Evolutionary conservation across 1,284 basidiomycete genomes (phyloP).

Genomic region (Mycosarcoma mackinlayi): DNA sequence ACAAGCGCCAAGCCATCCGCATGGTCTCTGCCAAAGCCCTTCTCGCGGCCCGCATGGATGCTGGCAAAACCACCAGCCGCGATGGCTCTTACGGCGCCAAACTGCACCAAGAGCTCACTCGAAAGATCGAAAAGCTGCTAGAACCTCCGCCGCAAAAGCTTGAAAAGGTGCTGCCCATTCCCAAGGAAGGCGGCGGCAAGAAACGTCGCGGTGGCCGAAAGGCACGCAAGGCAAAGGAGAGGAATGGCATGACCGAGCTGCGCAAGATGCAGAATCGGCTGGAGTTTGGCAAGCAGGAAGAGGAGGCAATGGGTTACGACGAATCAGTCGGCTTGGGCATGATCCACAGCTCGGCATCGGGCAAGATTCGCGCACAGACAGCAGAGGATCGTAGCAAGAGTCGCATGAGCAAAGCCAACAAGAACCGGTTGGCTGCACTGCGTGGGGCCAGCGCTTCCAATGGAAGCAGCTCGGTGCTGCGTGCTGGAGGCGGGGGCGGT

Average conservation of each 20-base stretch:
- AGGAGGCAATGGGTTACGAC: conserved; percentile 95
- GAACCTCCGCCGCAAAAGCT: conserved; percentile 95
- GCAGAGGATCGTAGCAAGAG: conserved; percentile 90
- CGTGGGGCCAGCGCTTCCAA: conserved; percentile 22
- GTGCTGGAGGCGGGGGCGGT: neutral
- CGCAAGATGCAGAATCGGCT: conserved; percentile 96
- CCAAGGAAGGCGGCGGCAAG: conserved; percentile 90
- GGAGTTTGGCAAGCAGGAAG: conserved; percentile 93
- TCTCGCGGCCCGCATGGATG: conserved; percentile 93
- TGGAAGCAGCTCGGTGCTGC: conserved; percentile 72
- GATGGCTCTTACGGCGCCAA: conserved; percentile 85
- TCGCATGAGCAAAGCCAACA: conserved; percentile 96
- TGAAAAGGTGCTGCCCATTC: conserved; percentile 92
- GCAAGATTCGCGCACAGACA: conserved; percentile 84
- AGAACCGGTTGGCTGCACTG: conserved; percentile 75
- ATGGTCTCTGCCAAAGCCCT: conserved; percentile 92
- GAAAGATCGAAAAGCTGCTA: conserved; percentile 88
- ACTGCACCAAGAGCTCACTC: conserved; percentile 86
- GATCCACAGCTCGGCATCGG: conserved; percentile 82
- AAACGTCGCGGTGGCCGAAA: conserved; percentile 88
- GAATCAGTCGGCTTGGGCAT: conserved; percentile 96
- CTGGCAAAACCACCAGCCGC: conserved; percentile 76
- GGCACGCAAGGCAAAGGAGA: conserved; percentile 95
- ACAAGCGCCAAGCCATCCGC: conserved; percentile 89
- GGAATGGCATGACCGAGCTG: conserved; percentile 94